Evolutionary conservation across 2,329 filamentous ascomycete species (phyloP).

Genomic region (Gaeumannomyces tritici): DNA sequence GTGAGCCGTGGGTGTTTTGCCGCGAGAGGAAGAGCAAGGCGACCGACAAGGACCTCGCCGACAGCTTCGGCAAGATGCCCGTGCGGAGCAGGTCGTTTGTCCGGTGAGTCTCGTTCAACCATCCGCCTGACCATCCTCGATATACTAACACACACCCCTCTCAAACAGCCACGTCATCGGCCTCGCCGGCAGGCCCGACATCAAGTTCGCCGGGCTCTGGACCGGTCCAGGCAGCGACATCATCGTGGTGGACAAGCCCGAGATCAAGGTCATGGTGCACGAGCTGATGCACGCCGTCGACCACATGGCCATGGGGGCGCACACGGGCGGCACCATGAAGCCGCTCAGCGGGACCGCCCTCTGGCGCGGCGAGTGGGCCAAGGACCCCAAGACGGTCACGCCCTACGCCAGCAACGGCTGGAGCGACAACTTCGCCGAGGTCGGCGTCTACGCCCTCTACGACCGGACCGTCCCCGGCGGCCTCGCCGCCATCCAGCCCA

Average conservation of each 20-base stretch:
- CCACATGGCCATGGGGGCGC: background rate
- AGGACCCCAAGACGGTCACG: background rate
- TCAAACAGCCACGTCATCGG: background rate
- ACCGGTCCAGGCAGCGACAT: slow-evolving; percentile 1
- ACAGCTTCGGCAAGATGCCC: background rate
- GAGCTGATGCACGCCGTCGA: slow-evolving; percentile 1
- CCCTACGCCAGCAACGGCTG: background rate
- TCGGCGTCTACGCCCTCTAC: background rate
- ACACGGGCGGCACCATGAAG: background rate
- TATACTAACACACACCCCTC: background rate
- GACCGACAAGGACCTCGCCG: background rate
- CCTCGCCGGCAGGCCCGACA: background rate
- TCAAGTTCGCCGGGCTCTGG: slow-evolving; percentile 2
- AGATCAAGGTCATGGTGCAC: background rate
- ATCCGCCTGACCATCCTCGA: too few species aligned
- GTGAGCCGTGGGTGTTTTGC: slow-evolving; percentile 1
- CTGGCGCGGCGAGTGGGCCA: background rate
- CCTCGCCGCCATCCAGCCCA: background rate
- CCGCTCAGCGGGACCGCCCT: background rate
- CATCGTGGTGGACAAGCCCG: slow-evolving; percentile 1
- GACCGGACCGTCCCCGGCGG: background rate
- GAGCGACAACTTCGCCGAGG: slow-evolving; percentile 3
- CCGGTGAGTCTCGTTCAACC: background rate
- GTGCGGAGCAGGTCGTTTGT: background rate
- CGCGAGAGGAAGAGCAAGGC: background rate